phyloP scores from a whole-genome alignment of 2,329 filamentous ascomycete genomes.

The Diaporthe eres region DNA sequence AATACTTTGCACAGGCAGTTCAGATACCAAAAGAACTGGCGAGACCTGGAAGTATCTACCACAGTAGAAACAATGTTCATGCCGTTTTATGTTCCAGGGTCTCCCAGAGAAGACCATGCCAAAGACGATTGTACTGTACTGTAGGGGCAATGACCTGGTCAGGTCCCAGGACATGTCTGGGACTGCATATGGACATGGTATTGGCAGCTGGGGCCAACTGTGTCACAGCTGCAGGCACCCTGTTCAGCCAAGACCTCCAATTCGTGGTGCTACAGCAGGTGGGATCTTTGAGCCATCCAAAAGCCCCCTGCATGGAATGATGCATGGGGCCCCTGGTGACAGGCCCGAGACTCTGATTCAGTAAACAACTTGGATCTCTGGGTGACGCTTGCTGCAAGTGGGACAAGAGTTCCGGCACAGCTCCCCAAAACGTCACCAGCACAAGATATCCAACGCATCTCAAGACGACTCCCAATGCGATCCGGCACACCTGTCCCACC shows the following conservation, averaged over 20 bases:
- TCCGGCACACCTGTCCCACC: neutral
- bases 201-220: conserved; percentile 32
- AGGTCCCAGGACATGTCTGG: neutral
- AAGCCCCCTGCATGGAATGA: conserved; percentile 15
- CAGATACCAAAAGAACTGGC: rapidly evolving
- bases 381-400: conserved; percentile 33
- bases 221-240: conserved; percentile 29
- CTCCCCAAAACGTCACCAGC: conserved; percentile 28
- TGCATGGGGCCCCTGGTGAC: conserved; percentile 29
- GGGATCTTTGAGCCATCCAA: conserved; percentile 2
- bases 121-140: neutral
- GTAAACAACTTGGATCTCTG: conserved; percentile 36
- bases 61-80: neutral
- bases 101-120: neutral
- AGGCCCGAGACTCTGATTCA: conserved; percentile 31
- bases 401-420: conserved; percentile 29
- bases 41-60: neutral
- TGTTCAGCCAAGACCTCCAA: neutral
- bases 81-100: too few species aligned
- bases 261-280: neutral
- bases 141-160: neutral
- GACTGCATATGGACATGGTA: too few species aligned
- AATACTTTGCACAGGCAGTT: neutral
- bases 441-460: conserved; percentile 5
- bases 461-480: conserved; percentile 14